Evolutionary conservation across 257 asterid species (phyloP).

Genomic region (Capsicum pubescens): DNA sequence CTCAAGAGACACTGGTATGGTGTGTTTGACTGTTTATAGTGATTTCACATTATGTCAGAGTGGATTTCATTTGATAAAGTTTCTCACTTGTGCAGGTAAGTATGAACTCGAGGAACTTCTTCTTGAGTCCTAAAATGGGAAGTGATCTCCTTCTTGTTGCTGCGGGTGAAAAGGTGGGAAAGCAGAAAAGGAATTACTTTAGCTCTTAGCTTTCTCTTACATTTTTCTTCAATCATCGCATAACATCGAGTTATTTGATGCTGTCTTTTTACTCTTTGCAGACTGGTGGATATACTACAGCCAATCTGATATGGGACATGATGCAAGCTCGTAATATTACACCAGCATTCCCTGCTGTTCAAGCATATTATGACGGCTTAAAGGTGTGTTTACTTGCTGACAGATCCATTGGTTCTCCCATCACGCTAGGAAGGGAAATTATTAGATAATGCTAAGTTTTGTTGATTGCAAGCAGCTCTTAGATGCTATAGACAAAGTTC

Average conservation of each 20-base stretch:
- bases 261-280: conserved; percentile 40
- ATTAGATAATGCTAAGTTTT: background rate
- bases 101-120: conserved; percentile 58
- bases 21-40: conserved; percentile 18
- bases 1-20: conserved; percentile 84
- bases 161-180: conserved; percentile 84
- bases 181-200: background rate
- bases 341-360: conserved; percentile 63
- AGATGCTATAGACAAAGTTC: background rate
- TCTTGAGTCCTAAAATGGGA: conserved; percentile 55
- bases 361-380: conserved; percentile 76
- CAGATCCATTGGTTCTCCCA: conserved; percentile 16
- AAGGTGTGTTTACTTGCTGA: conserved; percentile 55
- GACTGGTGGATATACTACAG: conserved; percentile 82
- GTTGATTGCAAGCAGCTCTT: background rate
- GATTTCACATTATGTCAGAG: background rate
- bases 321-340: conserved; percentile 63
- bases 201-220: background rate
- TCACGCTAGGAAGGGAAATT: background rate
- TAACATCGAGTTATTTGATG: conserved; percentile 6
- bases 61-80: background rate
- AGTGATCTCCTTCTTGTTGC: conserved; percentile 79
- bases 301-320: conserved; percentile 92
- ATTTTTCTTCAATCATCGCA: background rate
- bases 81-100: conserved; percentile 49